These are phyloP conservation scores for Torulaspora delbrueckii DNA, from an alignment of 805 yeast species.

Conservation along the genomic window DNA sequence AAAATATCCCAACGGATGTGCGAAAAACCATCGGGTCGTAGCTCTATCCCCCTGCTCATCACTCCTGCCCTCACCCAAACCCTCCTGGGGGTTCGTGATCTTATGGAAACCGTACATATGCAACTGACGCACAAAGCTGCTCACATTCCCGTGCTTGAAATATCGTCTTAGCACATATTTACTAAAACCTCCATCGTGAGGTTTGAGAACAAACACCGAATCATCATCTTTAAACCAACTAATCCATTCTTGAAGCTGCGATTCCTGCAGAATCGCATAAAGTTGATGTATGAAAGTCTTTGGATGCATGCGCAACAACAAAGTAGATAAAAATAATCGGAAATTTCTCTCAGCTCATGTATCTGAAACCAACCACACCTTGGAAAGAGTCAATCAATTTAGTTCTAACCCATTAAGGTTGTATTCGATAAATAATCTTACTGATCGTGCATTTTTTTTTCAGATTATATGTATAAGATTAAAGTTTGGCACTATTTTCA, in stretches of 20 bases:
- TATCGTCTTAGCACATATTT: slow-evolving; percentile 49
- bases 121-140: slow-evolving; percentile 86
- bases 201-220: slow-evolving; percentile 24
- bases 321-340: background rate
- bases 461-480: background rate
- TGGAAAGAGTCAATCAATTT: background rate
- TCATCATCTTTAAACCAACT: slow-evolving; percentile 26
- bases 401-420: background rate
- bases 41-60: slow-evolving; percentile 10
- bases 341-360: slow-evolving; percentile 1
- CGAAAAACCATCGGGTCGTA: slow-evolving; percentile 28
- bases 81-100: slow-evolving; percentile 33
- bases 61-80: background rate
- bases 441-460: background rate
- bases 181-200: slow-evolving; percentile 28
- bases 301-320: slow-evolving; percentile 16
- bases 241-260: slow-evolving; percentile 24
- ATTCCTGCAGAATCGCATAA: slow-evolving; percentile 26
- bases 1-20: slow-evolving; percentile 31
- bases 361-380: background rate
- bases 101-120: slow-evolving; percentile 97
- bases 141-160: slow-evolving; percentile 91
- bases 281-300: slow-evolving; percentile 32
- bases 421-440: background rate
- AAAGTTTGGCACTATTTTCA: slow-evolving; percentile 2